Base-by-base conservation (phyloP, 2,329 filamentous ascomycete species). In the Orbilia blumenaviensis region DNA sequence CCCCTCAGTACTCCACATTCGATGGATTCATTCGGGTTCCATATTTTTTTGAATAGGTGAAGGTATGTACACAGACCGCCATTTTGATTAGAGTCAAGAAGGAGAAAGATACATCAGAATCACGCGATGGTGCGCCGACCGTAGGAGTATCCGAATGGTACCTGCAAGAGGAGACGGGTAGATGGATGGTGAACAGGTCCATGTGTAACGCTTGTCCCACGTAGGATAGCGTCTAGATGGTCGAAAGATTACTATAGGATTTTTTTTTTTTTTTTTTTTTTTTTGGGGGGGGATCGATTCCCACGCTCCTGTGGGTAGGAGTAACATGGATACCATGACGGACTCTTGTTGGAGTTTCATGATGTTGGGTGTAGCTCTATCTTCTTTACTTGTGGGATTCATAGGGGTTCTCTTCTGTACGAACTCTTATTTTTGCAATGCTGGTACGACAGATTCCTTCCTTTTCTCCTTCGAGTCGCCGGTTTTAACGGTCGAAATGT, bases 141-240 rank as follows among this genome's bases (percentile, higher is more conserved):
- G 46, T 25, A 8, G 12, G 16, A 38, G 41, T 62, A 36, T 25
- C 58, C 34, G 27, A 38, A 61, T 38, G 25, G 18, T 62, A 36
- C 38, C 58, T 46, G 27, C 58, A 61, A 36, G 25, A 29, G 56
- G 42, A 44, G 2, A 44, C n/a, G 34, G 4, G 9, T n/a, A 38
- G 38, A 27, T 38, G 25, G 14, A 18, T n/a, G 7, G 16, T 32
- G 25, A 29, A 41, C 21, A 27, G 44, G 42, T 32, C 10, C 34
- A 54, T 32, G 66, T 46, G 41, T 23, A 50, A 71, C 66, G 61
- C 58, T 54, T 63, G 66, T 62, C 66, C 66, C 9, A 63, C 56
- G 14, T 21, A 56, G 66, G 16, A 63, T 54, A 64, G 67, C 67
- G 67, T 64, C 67, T 72, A 56, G 67, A 64, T 58, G 25, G 16